These are phyloP conservation scores for Cytospora schulzeri DNA, from an alignment of 2,329 filamentous ascomycete species.

Conservation along the genomic window DNA sequence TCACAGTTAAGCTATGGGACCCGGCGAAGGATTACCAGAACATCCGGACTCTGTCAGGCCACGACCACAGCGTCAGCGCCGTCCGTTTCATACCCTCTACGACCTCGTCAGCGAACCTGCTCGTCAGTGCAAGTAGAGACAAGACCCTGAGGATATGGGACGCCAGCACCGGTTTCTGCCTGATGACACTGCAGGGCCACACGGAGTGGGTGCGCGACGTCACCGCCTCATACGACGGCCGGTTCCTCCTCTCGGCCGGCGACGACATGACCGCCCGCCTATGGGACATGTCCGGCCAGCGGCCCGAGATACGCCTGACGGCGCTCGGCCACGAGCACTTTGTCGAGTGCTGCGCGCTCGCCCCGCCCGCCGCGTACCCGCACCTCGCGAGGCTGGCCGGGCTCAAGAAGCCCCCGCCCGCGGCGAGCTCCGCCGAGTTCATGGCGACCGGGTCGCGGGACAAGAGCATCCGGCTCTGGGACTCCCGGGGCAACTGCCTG, in stretches of 20 bases:
- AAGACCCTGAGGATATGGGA: conserved; percentile 89
- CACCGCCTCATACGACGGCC: conserved; percentile 77
- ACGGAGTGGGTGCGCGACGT: conserved; percentile 88
- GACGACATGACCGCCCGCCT: conserved; percentile 80
- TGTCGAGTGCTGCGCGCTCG: conserved; percentile 84
- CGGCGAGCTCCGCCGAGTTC: conserved; percentile 78
- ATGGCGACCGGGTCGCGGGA: conserved; percentile 87
- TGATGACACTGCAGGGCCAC: conserved; percentile 84
- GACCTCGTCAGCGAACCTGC: conserved; percentile 79
- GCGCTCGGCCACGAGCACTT: conserved; percentile 85
- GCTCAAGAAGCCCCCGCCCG: conserved; percentile 76
- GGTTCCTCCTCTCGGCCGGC: conserved; percentile 79
- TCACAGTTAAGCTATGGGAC: conserved; percentile 95
- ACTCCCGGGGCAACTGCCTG: conserved; percentile 78
- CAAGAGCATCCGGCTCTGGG: conserved; percentile 89
- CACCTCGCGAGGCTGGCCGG: conserved; percentile 77
- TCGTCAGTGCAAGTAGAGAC: conserved; percentile 85
- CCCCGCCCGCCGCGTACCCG: conserved; percentile 76
- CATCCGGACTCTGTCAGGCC: conserved; percentile 84
- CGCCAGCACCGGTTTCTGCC: conserved; percentile 86
- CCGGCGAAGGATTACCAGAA: conserved; percentile 92
- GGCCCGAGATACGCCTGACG: conserved; percentile 72
- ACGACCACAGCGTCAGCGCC: conserved; percentile 88
- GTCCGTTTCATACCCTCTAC: conserved; percentile 87
- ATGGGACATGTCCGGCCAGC: conserved; percentile 77